Evolutionary conservation across 441 rosid genomes (phyloP).

Genomic region (Gossypium davidsonii): DNA sequence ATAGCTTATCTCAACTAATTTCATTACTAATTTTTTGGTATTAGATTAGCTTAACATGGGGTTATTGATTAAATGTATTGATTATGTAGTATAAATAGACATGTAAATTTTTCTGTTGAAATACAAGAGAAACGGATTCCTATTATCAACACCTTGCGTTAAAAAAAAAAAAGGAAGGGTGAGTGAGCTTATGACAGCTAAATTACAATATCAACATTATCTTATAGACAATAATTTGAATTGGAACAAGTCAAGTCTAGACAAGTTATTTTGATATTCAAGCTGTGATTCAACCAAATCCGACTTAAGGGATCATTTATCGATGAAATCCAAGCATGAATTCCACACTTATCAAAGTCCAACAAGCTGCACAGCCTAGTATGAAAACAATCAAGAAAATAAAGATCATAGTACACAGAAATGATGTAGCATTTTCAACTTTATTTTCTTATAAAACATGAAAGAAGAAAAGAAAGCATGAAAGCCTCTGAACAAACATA

Average conservation of each 20-base stretch:
- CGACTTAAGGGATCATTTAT: background rate
- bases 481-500: background rate
- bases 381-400: background rate
- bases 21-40: no score
- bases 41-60: no score
- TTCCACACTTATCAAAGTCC: background rate
- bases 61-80: no score
- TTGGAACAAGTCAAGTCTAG: background rate
- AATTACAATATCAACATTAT: background rate
- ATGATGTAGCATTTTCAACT: background rate
- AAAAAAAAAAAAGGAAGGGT: no score
- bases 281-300: background rate
- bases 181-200: no score
- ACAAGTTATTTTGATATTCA: background rate
- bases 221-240: background rate
- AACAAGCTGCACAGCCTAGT: background rate
- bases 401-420: background rate
- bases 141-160: no score
- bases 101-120: no score
- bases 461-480: background rate
- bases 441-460: background rate
- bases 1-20: no score
- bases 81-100: no score
- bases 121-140: no score
- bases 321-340: background rate